Conservation (phyloP, 768 basidiomycete species). For the Amanita fuliginea region DNA sequence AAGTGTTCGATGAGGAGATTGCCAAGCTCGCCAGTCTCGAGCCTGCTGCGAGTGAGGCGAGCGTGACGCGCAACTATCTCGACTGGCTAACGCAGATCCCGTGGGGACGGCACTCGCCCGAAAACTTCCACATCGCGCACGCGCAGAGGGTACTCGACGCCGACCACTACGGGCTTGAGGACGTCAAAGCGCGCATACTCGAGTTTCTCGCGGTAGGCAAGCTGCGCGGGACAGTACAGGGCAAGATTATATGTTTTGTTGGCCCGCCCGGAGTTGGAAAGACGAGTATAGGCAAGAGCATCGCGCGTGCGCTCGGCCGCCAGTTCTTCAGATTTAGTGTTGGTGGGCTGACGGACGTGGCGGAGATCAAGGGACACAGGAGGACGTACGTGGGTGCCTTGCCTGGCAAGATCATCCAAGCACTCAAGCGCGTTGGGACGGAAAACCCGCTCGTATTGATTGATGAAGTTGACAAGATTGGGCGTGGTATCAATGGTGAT, state of each 20-base stretch:
- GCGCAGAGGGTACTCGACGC: constrained; percentile 82
- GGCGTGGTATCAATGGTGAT: constrained; percentile 84
- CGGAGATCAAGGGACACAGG: constrained; percentile 97
- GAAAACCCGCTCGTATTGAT: constrained; percentile 14
- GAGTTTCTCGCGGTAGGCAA: constrained; percentile 96
- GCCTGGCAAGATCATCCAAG: constrained; percentile 93
- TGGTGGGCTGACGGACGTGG: constrained; percentile 93
- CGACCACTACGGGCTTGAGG: constrained; percentile 88
- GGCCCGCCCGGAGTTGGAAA: constrained; percentile 93
- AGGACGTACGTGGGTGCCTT: constrained; percentile 94
- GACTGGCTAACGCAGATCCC: constrained; percentile 95
- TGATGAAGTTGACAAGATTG: constrained; percentile 47
- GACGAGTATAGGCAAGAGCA: constrained; percentile 88
- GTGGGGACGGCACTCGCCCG: constrained; percentile 90
- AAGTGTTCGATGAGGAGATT: constrained; percentile 95
- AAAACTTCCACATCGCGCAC: constrained; percentile 83
- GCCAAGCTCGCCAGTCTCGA: constrained; percentile 84
- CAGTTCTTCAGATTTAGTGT: constrained; percentile 97
- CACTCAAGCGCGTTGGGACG: constrained; percentile 84
- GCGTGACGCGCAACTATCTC: constrained; percentile 89
- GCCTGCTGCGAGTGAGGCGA: constrained; percentile 85
- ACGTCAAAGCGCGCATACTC: constrained; percentile 88
- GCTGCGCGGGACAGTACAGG: constrained; percentile 86
- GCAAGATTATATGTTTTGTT: constrained; percentile 94
- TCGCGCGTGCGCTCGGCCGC: constrained; percentile 80